phyloP scores from a whole-genome alignment of 768 basidiomycete species.

The Russula sp. region DNA sequence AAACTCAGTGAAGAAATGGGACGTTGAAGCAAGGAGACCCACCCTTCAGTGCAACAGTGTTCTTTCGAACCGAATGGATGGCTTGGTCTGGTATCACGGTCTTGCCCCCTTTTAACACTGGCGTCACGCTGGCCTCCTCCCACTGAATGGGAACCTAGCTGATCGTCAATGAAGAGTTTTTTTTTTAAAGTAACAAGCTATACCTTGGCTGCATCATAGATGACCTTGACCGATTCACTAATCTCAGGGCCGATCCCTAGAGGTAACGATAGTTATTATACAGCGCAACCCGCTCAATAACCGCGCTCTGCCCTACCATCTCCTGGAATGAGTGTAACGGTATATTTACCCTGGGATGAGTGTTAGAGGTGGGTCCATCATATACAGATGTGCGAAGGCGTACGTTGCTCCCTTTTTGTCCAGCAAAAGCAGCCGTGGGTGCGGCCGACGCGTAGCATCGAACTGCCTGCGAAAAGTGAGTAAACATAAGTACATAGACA shows the following conservation, averaged over 20 bases:
- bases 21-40: conserved; percentile 20
- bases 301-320: conserved; percentile 55
- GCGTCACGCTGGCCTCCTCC: conserved; percentile 98
- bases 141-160: conserved; percentile 91
- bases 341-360: conserved; percentile 77
- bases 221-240: conserved; percentile 89
- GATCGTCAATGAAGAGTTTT: not conserved
- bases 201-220: conserved; percentile 85
- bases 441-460: conserved; percentile 64
- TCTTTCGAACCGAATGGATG: conserved; percentile 87
- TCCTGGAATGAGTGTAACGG: conserved; percentile 93
- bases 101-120: conserved; percentile 89
- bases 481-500: not conserved
- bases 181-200: conserved; percentile 10
- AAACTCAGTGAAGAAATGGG: not conserved
- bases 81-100: conserved; percentile 93
- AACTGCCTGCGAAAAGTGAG: conserved; percentile 35
- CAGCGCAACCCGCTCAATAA: conserved; percentile 17
- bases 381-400: conserved; percentile 28
- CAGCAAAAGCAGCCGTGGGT: conserved; percentile 85
- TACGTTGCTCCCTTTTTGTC: conserved; percentile 82
- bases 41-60: conserved; percentile 98
- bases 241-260: conserved; percentile 98
- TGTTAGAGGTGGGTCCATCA: not conserved
- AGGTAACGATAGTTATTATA: conserved; percentile 5